These are phyloP conservation scores for Penicillium ucsense DNA, from an alignment of 495 filamentous ascomycete genomes.

Conservation along the genomic window DNA sequence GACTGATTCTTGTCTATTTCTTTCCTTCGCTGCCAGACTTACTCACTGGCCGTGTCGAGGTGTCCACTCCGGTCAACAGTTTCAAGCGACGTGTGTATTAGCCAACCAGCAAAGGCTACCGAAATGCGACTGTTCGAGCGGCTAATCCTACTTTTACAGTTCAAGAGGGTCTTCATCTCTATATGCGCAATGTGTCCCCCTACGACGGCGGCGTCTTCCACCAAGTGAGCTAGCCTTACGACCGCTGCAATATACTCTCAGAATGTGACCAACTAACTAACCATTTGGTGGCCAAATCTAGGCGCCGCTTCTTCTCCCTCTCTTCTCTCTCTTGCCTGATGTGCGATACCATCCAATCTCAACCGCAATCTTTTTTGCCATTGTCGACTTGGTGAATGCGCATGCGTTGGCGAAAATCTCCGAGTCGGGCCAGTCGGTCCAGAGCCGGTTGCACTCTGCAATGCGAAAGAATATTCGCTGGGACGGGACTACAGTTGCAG, in stretches of 20 bases:
- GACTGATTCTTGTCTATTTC: constrained; percentile 66
- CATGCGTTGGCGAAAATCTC: constrained; percentile 75
- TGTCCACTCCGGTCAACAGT: constrained; percentile 93
- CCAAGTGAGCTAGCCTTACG: constrained; percentile 45
- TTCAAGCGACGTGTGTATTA: constrained; percentile 79
- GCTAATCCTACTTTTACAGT: constrained; percentile 42
- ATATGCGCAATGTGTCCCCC: constrained; percentile 90
- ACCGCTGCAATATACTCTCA: background rate
- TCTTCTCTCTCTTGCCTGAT: constrained; percentile 79
- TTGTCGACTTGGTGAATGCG: constrained; percentile 75
- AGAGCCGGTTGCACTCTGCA: constrained; percentile 65
- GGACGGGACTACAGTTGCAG: constrained; percentile 67
- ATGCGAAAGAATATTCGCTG: constrained; percentile 67
- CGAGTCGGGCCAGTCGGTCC: constrained; percentile 66
- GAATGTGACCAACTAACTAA: constrained; percentile 4
- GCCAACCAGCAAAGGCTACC: background rate
- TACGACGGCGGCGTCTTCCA: constrained; percentile 98
- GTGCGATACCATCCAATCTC: constrained; percentile 53
- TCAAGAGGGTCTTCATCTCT: constrained; percentile 92
- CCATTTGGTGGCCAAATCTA: constrained; percentile 14
- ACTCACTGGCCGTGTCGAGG: constrained; percentile 84
- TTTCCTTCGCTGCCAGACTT: constrained; percentile 82
- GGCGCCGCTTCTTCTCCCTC: constrained; percentile 82
- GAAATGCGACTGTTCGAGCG: background rate
- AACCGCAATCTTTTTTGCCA: constrained; percentile 70